These are phyloP conservation scores for Scedosporium dehoogii DNA, from an alignment of 2,329 filamentous ascomycete genomes.

Conservation along the genomic window DNA sequence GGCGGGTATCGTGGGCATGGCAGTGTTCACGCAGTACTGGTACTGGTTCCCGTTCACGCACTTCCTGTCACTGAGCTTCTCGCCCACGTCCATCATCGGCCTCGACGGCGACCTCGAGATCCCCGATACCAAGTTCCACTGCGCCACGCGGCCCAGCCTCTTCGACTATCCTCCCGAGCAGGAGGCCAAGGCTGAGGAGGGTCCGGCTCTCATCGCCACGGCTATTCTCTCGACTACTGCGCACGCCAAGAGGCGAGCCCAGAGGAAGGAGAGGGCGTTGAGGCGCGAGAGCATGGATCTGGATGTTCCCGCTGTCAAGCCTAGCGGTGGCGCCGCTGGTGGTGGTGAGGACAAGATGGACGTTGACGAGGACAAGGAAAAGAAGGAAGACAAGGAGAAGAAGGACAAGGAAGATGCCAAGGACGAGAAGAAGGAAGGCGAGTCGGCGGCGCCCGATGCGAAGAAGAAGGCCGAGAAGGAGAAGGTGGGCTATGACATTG, in stretches of 20 bases:
- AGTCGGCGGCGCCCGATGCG: slow-evolving; percentile 37
- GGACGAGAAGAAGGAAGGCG: slow-evolving; percentile 46
- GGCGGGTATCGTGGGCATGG: slow-evolving; percentile 95
- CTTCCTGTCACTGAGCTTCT: slow-evolving; percentile 91
- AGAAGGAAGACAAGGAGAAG: slow-evolving; percentile 35
- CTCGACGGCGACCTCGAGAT: slow-evolving; percentile 91
- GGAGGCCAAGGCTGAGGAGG: slow-evolving; percentile 89
- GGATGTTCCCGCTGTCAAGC: slow-evolving; percentile 61
- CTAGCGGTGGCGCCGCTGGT: slow-evolving; percentile 45
- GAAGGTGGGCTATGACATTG: slow-evolving; percentile 90
- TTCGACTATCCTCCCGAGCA: slow-evolving; percentile 98
- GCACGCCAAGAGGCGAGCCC: slow-evolving; percentile 88
- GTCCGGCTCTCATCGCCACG: slow-evolving; percentile 86
- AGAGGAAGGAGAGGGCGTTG: slow-evolving; percentile 87
- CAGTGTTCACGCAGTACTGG: slow-evolving; percentile 98
- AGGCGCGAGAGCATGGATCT: slow-evolving; percentile 92
- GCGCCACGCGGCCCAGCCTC: slow-evolving; percentile 84
- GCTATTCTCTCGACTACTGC: slow-evolving; percentile 94
- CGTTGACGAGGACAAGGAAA: slow-evolving; percentile 55
- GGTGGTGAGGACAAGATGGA: slow-evolving; percentile 70
- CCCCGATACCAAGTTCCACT: slow-evolving; percentile 90
- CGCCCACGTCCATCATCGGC: slow-evolving; percentile 91
- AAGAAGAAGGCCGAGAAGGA: slow-evolving; percentile 95
- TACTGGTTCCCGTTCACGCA: slow-evolving; percentile 99
- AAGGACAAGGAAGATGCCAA: slow-evolving; percentile 51